phyloP scores from a whole-genome alignment of 179 eudicot species.

The Nepenthes alata region DNA sequence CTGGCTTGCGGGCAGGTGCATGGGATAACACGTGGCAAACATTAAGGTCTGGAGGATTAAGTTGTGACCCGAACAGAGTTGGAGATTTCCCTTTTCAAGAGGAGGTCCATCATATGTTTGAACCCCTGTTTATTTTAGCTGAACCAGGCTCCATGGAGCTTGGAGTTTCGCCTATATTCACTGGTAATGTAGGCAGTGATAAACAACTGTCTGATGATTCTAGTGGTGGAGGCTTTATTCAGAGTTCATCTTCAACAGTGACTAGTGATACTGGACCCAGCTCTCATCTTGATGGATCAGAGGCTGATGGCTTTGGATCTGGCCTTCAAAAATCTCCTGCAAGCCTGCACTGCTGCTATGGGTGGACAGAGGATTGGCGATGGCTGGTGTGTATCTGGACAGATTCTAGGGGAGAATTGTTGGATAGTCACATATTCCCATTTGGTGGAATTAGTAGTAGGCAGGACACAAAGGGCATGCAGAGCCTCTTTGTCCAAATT shows the following conservation, averaged over 20 bases:
- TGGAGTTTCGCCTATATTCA: slow-evolving; percentile 45
- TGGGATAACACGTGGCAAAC: slow-evolving; percentile 95
- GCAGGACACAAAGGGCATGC: slow-evolving; percentile 97
- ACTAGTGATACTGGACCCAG: slow-evolving; percentile 44
- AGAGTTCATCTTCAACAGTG: slow-evolving; percentile 33
- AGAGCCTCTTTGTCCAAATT: slow-evolving; percentile 85
- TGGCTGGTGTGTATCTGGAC: slow-evolving; percentile 98
- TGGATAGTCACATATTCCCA: slow-evolving; percentile 81
- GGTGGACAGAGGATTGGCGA: slow-evolving; percentile 99
- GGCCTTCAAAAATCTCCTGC: slow-evolving; percentile 51
- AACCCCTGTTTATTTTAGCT: slow-evolving; percentile 89
- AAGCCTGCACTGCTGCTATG: slow-evolving; percentile 93
- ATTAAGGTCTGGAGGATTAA: slow-evolving; percentile 56
- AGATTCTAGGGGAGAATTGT: slow-evolving; percentile 93
- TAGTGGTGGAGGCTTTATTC: slow-evolving; percentile 38
- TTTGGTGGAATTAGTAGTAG: slow-evolving; percentile 97
- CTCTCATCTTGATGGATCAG: slow-evolving; percentile 63
- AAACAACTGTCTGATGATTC: slow-evolving; percentile 57
- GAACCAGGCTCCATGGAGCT: slow-evolving; percentile 88
- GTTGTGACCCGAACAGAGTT: slow-evolving; percentile 49
- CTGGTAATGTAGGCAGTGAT: slow-evolving; percentile 27
- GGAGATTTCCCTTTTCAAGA: slow-evolving; percentile 53
- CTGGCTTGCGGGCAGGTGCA: slow-evolving; percentile 52
- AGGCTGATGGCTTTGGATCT: slow-evolving; percentile 48
- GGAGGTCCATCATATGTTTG: slow-evolving; percentile 70